These are phyloP conservation scores for Stephania yunnanensis DNA, from an alignment of 164 flowering plant species.

Conservation along the genomic window DNA sequence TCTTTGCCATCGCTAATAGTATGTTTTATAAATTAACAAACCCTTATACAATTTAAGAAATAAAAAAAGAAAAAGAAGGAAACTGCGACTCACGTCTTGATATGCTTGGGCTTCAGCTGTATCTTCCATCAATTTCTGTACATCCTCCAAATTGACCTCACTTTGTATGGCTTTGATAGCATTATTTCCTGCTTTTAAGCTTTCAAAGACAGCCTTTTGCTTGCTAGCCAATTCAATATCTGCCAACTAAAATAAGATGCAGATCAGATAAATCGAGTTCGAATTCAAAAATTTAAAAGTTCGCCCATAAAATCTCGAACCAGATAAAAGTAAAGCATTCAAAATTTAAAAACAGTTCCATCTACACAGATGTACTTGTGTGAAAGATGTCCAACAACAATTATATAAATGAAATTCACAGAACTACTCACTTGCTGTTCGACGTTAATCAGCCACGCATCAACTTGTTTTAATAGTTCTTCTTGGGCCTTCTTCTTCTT, in stretches of 20 bases:
- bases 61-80: not conserved
- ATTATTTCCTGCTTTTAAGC: slow-evolving; percentile 70
- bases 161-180: slow-evolving; percentile 91
- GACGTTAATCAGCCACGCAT: slow-evolving; percentile 82
- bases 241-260: slow-evolving; percentile 54
- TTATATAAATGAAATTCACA: not conserved
- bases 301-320: not conserved
- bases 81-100: slow-evolving; percentile 70
- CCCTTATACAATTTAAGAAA: not conserved
- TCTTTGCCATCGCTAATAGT: too few relatives aligned
- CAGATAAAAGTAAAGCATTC: not conserved
- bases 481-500: slow-evolving; percentile 93
- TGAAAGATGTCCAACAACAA: not conserved
- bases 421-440: slow-evolving; percentile 76
- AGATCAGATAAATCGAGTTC: slow-evolving; percentile 6
- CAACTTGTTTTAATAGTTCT: slow-evolving; percentile 89
- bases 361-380: not conserved
- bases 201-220: slow-evolving; percentile 92
- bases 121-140: slow-evolving; percentile 94
- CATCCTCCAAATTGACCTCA: slow-evolving; percentile 88
- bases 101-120: slow-evolving; percentile 90
- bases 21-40: not conserved
- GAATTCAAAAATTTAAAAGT: too few relatives aligned
- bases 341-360: not conserved
- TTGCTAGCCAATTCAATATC: slow-evolving; percentile 93